These are phyloP conservation scores for Phytophthora pisi DNA, from an alignment of 352 stramenopile species.

Conservation along the genomic window DNA sequence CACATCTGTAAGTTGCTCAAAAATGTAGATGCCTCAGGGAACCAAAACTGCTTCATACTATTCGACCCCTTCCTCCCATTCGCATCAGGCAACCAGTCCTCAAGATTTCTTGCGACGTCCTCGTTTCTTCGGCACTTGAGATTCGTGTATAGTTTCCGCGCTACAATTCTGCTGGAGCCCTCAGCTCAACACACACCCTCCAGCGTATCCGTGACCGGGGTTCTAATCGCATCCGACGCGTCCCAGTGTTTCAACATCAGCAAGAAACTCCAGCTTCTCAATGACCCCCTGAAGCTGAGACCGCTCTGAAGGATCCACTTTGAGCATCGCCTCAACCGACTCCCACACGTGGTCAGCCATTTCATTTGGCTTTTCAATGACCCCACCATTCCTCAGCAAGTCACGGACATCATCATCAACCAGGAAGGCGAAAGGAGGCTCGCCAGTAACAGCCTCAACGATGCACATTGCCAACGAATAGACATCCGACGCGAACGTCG, in stretches of 20 bases:
- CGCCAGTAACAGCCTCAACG: background rate
- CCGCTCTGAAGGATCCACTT: background rate
- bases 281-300: background rate
- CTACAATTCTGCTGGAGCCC: too few species aligned
- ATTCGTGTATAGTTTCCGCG: too few species aligned
- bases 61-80: too few species aligned
- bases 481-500: conserved; percentile 1
- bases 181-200: too few species aligned
- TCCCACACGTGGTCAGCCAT: background rate
- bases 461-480: background rate
- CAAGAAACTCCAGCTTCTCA: background rate
- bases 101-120: too few species aligned
- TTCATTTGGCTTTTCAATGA: background rate
- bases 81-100: too few species aligned
- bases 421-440: conserved; percentile 6
- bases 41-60: too few species aligned
- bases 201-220: too few species aligned
- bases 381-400: background rate
- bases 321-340: background rate
- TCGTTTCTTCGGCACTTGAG: too few species aligned
- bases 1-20: too few species aligned
- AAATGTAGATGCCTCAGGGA: too few species aligned
- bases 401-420: background rate
- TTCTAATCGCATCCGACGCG: background rate
- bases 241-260: background rate